phyloP scores from a whole-genome alignment of 768 basidiomycete species.

The Podaxis mareebaensis region DNA sequence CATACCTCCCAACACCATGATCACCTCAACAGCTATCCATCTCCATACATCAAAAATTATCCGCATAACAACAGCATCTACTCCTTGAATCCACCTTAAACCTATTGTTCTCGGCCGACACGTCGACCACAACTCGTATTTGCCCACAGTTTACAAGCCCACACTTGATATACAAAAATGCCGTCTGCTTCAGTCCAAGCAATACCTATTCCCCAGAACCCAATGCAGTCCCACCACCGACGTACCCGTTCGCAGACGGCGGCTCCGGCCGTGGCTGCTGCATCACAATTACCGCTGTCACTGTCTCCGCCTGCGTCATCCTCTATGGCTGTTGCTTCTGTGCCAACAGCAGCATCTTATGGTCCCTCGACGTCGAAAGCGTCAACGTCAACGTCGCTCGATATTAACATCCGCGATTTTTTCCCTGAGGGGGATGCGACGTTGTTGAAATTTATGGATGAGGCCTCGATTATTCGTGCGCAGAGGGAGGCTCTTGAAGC shows the following conservation, averaged over 20 bases:
- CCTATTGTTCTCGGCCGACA: not conserved
- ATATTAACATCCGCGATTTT: constrained; percentile 23
- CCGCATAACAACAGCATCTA: not conserved
- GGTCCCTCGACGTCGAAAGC: constrained; percentile 13
- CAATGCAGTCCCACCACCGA: not conserved
- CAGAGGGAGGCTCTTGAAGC: constrained; percentile 31
- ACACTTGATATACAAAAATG: not conserved
- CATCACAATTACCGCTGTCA: not conserved
- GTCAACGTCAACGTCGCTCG: constrained; percentile 12
- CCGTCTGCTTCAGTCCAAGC: not conserved
- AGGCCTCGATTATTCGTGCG: constrained; percentile 28
- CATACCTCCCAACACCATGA: constrained; percentile 1
- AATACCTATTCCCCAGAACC: not conserved
- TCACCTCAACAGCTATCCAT: not conserved
- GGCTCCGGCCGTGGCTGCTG: not conserved
- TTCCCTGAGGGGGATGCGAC: constrained; percentile 24
- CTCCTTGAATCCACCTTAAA: not conserved
- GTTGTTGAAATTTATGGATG: constrained; percentile 24
- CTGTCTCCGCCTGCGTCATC: constrained; percentile 9
- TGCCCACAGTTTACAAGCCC: not conserved
- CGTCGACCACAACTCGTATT: not conserved
- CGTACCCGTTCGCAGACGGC: not conserved
- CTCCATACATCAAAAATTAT: not conserved
- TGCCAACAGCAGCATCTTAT: constrained; percentile 8
- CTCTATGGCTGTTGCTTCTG: constrained; percentile 10